phyloP scores from a whole-genome alignment of 306 rosid genomes.

The Comarum palustre region DNA sequence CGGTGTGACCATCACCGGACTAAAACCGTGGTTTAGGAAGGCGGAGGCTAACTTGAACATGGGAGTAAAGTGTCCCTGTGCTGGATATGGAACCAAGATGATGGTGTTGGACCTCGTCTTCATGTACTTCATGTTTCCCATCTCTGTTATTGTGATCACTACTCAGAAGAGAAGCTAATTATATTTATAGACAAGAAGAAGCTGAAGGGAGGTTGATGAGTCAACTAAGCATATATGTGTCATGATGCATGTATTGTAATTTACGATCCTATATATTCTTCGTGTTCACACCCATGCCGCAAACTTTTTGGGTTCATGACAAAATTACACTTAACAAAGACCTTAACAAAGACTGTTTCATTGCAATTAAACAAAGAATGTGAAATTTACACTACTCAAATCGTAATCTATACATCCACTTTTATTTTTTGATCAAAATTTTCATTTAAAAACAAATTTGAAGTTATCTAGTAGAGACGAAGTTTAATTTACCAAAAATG shows the following conservation, averaged over 20 bases:
- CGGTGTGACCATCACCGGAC: constrained; percentile 48
- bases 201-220: background rate
- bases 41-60: constrained; percentile 63
- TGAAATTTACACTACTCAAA: too few species aligned
- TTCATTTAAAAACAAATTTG: too few species aligned
- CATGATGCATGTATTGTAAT: background rate
- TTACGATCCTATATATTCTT: background rate
- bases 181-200: background rate
- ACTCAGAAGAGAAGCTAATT: background rate
- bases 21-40: constrained; percentile 39
- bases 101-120: constrained; percentile 29
- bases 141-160: background rate
- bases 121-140: constrained; percentile 30
- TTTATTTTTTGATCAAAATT: too few species aligned
- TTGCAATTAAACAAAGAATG: too few species aligned
- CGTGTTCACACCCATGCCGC: too few species aligned
- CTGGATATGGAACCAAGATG: constrained; percentile 77
- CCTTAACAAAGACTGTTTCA: too few species aligned
- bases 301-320: too few species aligned
- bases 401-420: too few species aligned
- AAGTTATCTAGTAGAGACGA: too few species aligned
- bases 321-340: too few species aligned
- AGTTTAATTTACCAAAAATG: too few species aligned
- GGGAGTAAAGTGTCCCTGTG: constrained; percentile 86
- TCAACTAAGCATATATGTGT: constrained; percentile 15